phyloP scores from a whole-genome alignment of 768 basidiomycete genomes.

The Leccinum obscurum region DNA sequence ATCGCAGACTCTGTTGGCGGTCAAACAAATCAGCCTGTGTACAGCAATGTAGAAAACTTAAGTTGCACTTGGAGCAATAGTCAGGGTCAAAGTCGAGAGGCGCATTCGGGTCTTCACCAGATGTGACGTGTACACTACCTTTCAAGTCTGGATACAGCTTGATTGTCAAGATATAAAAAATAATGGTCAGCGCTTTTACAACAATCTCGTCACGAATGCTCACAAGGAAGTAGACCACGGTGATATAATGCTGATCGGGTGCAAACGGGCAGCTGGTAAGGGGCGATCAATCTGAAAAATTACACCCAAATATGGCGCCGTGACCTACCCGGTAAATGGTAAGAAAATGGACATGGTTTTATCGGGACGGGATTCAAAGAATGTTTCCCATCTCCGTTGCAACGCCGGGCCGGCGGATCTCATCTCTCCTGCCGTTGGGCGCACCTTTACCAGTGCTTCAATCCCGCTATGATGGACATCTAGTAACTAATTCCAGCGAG shows the following conservation, averaged over 20 bases:
- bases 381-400: constrained; percentile 33
- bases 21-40: neutral
- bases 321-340: neutral
- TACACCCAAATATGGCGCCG: neutral
- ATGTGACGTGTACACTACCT: constrained; percentile 50
- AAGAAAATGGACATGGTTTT: neutral
- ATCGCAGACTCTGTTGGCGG: constrained; percentile 34
- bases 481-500: neutral
- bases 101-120: constrained; percentile 41
- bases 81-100: constrained; percentile 46
- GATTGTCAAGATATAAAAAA: neutral
- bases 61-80: constrained; percentile 43
- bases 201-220: neutral
- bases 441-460: constrained; percentile 54
- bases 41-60: neutral
- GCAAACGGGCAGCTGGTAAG: neutral
- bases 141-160: constrained; percentile 45
- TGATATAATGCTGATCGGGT: neutral
- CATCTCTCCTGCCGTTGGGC: constrained; percentile 53
- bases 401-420: constrained; percentile 47
- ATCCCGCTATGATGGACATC: constrained; percentile 39
- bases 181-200: neutral
- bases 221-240: constrained; percentile 27
- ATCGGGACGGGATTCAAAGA: neutral
- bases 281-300: neutral